A percentile compares a stretch with the other conserved stretches of the same genome.
phyloP scores from a whole-genome alignment of 2,329 filamentous ascomycete genomes.

The Cladosporium sp. region DNA sequence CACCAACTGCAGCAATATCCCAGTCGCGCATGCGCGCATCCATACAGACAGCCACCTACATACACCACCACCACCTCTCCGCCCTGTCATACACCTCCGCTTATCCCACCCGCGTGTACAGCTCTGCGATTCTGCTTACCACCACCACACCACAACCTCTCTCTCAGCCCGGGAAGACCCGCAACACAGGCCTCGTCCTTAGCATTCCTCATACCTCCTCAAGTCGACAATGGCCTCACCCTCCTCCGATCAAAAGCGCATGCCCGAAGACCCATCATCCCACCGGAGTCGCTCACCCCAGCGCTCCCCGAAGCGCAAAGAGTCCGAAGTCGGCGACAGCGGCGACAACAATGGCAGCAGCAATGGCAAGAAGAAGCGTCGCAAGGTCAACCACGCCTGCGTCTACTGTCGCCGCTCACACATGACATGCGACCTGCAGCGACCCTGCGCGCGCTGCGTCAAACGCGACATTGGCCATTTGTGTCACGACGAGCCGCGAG shows the following conservation, averaged over 20 bases:
- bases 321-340: constrained; percentile 10
- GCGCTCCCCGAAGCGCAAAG: constrained; percentile 22
- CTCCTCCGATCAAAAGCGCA: neutral
- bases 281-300: constrained; percentile 5
- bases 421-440: constrained; percentile 61
- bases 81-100: too few relatives aligned
- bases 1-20: too few relatives aligned
- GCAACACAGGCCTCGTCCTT: neutral
- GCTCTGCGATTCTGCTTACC: too few relatives aligned
- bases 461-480: constrained; percentile 98
- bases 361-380: constrained; percentile 42
- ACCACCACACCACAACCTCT: neutral
- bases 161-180: neutral
- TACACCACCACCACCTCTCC: too few relatives aligned
- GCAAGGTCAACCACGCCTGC: constrained; percentile 53
- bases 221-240: neutral
- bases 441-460: constrained; percentile 94
- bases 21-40: too few relatives aligned
- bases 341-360: constrained; percentile 19
- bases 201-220: neutral
- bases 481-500: constrained; percentile 94
- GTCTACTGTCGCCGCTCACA: constrained; percentile 51
- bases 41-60: too few relatives aligned
- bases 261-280: neutral
- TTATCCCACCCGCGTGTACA: too few relatives aligned